Conservation (phyloP, 345 rosid genomes). For the Cardamine chenopodiifolia region DNA sequence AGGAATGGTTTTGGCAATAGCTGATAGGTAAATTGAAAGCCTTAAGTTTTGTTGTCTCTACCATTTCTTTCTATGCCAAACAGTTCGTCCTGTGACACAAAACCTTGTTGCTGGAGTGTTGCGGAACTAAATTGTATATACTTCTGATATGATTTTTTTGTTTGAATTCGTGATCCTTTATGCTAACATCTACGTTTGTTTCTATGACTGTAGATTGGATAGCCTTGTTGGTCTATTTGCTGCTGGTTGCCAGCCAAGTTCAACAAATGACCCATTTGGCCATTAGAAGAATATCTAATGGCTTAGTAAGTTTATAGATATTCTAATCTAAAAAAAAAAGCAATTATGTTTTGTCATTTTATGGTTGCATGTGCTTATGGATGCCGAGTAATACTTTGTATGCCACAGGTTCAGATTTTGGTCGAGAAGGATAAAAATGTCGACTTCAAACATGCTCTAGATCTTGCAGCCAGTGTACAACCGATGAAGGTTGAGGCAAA, state of each 20-base stretch:
- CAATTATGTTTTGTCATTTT: conserved; percentile 11
- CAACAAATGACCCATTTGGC: conserved; percentile 93
- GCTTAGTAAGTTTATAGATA: conserved; percentile 66
- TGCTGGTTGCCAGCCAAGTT: conserved; percentile 97
- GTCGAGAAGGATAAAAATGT: conserved; percentile 73
- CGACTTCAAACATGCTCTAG: conserved; percentile 62
- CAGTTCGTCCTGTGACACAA: conserved; percentile 7
- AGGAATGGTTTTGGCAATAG: conserved; percentile 86
- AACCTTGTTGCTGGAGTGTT: background rate
- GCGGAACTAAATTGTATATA: conserved; percentile 11
- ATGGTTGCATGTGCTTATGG: conserved; percentile 23
- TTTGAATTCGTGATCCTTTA: conserved; percentile 11
- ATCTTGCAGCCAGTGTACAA: conserved; percentile 78
- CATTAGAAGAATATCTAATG: conserved; percentile 92
- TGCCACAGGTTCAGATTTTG: conserved; percentile 80
- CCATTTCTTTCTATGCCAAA: conserved; percentile 17
- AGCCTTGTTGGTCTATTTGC: conserved; percentile 94
- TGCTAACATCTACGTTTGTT: conserved; percentile 4
- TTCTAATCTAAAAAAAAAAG: background rate
- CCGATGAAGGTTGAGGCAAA: conserved; percentile 61
- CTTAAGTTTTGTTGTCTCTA: conserved; percentile 24
- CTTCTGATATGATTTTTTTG: conserved; percentile 24
- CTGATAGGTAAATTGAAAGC: conserved; percentile 69
- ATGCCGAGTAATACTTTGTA: conserved; percentile 13
- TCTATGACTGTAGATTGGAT: conserved; percentile 65